These are phyloP conservation scores for Candolleomyces aberdarensis DNA, from an alignment of 768 basidiomycete genomes.

Conservation along the genomic window DNA sequence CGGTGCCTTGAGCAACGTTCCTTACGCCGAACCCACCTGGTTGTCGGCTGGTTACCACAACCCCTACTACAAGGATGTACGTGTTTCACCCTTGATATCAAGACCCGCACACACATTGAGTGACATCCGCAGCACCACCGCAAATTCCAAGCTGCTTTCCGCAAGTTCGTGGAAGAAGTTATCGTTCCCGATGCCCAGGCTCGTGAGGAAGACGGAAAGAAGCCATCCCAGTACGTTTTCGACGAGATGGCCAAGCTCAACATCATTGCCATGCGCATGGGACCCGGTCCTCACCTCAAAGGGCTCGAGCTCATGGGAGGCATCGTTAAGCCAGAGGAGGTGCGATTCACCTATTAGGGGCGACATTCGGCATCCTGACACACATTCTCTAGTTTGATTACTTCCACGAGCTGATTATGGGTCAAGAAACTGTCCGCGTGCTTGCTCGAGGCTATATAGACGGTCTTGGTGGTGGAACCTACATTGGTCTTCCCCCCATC, in stretches of 20 bases:
- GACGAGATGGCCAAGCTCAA: conserved; percentile 57
- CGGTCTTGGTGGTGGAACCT: conserved; percentile 55
- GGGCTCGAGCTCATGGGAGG: conserved; percentile 75
- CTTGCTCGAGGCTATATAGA: conserved; percentile 78
- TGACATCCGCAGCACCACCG: conserved; percentile 46
- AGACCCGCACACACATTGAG: conserved; percentile 17
- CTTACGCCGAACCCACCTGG: conserved; percentile 90
- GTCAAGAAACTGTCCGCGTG: conserved; percentile 66
- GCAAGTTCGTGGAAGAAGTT: conserved; percentile 70
- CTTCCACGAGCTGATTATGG: conserved; percentile 77
- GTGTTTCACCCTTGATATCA: conserved; percentile 22
- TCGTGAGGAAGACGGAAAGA: conserved; percentile 80
- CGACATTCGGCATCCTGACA: not conserved
- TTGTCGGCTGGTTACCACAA: conserved; percentile 60
- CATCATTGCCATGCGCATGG: conserved; percentile 70
- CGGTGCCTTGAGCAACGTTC: conserved; percentile 71
- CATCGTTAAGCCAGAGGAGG: conserved; percentile 72
- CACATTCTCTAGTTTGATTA: conserved; percentile 55
- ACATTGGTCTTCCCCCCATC: conserved; percentile 59
- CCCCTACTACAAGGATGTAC: conserved; percentile 74
- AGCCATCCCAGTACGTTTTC: conserved; percentile 65
- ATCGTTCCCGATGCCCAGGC: conserved; percentile 53
- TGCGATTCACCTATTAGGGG: conserved; percentile 19
- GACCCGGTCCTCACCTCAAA: conserved; percentile 82
- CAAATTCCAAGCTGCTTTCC: conserved; percentile 53